Base-by-base conservation (phyloP, 768 basidiomycete species). In the Leccinum arenicola region DNA sequence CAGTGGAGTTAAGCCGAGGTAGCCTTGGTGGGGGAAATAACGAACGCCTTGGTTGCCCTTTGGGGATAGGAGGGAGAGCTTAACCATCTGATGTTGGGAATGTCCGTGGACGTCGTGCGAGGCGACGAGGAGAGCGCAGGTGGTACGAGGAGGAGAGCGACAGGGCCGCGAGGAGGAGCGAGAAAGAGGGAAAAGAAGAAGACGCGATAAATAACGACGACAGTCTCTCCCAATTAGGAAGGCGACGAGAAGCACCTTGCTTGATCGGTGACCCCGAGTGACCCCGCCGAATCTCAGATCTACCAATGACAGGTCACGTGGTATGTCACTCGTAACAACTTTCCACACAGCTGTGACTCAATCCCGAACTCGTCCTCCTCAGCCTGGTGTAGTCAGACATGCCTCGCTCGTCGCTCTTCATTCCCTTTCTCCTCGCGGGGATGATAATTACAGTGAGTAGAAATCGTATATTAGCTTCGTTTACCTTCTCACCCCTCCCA, bases 391-490 rank as follows among this genome's bases (percentile, higher is more conserved):
- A 7, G 17, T 40, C 8, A 9, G 17, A 40, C 52, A 93, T 92
- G 91, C 81, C 89, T 21, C 69, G 48, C 53, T 77, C 83, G 65
- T 81, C 84, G 23, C 69, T 86, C 62, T 91, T 81, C 71, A 77
- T 93, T 55, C 90, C 91, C 33, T 68, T 89, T 68, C 89, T 98
- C 71, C 85, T 98, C 17, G 86, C 79, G 56, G 95, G 95, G 51
- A 97, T 97, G 95, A 90, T 98, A 69, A 74, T 95, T 59, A 96
- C 91, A 17, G 92, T 89, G 59, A 23, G 79, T 73, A 14, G 19
- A 17, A 8, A 8, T 10, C 1, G 9, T 4, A 1, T 7, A 1
- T 25, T 1, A 8, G 8, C 1, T 6, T 2, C 6, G 12, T 14
- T 36, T 31, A 29, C 48, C 52, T 65, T 23, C 35, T 59, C 31